phyloP scores from a whole-genome alignment of 2,329 filamentous ascomycete species.

The Amylocarpus encephaloides region DNA sequence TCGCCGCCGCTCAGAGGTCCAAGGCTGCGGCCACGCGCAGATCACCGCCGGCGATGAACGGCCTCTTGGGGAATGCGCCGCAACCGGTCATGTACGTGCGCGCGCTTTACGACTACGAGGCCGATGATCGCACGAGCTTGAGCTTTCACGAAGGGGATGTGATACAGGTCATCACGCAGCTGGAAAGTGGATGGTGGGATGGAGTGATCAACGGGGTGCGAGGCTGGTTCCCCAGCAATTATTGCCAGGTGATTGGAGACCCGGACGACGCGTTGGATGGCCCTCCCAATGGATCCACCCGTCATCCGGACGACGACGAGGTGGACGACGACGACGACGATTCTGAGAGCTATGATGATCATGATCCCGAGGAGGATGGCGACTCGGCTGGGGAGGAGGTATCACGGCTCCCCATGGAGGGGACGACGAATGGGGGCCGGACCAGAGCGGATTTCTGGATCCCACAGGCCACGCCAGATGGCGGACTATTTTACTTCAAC shows the following conservation, averaged over 20 bases:
- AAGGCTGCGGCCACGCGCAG: conserved; percentile 20
- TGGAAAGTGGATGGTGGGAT: conserved; percentile 99
- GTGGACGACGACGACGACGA: conserved; percentile 59
- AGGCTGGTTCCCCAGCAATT: conserved; percentile 99
- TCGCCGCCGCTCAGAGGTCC: conserved; percentile 13
- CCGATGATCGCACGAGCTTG: conserved; percentile 91
- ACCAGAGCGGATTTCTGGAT: conserved; percentile 98
- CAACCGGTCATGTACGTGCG: conserved; percentile 79
- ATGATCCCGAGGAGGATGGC: conserved; percentile 58
- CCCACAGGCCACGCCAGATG: conserved; percentile 90
- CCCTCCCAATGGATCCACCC: conserved; percentile 46
- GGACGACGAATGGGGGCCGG: conserved; percentile 55
- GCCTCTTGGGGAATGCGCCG: conserved; percentile 52
- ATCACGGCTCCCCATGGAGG: conserved; percentile 60
- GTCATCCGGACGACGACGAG: conserved; percentile 48
- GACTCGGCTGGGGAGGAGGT: conserved; percentile 55
- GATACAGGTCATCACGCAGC: conserved; percentile 95
- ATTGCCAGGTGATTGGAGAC: conserved; percentile 79
- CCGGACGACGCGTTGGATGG: conserved; percentile 65
- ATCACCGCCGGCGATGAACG: conserved; percentile 47
- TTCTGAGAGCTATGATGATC: conserved; percentile 60
- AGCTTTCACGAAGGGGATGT: conserved; percentile 96
- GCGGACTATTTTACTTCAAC: conserved; percentile 95
- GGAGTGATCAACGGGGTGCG: conserved; percentile 94
- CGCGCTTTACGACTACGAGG: conserved; percentile 95